A percentile compares a stretch with the other conserved stretches of the same genome.
Evolutionary conservation across 352 stramenopile genomes (phyloP).

Genomic region (Saprolegnia parasitica): DNA sequence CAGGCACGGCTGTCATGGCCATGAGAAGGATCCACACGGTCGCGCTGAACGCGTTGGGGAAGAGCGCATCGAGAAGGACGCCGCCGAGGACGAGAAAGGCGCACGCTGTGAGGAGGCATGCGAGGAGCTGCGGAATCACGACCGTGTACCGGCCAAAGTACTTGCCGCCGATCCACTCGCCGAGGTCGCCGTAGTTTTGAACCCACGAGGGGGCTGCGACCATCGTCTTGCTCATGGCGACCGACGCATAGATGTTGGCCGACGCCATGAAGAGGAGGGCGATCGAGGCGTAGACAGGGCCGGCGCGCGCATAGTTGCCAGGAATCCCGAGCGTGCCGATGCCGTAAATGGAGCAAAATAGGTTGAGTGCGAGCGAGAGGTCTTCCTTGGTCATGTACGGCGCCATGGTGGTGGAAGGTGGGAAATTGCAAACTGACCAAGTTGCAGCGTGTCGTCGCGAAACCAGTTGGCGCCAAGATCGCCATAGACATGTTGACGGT

Average conservation of each 20-base stretch:
- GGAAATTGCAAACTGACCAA: neutral
- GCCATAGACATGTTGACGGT: neutral
- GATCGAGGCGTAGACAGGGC: slow-evolving; percentile 3
- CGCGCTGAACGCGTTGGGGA: slow-evolving; percentile 16
- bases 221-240: slow-evolving; percentile 12
- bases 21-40: slow-evolving; percentile 29
- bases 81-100: slow-evolving; percentile 28
- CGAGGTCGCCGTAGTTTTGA: slow-evolving; percentile 19
- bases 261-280: slow-evolving; percentile 20
- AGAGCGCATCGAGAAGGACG: slow-evolving; percentile 22
- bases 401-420: neutral
- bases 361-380: neutral
- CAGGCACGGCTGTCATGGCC: slow-evolving; percentile 24
- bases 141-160: slow-evolving; percentile 22
- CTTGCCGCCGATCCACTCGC: slow-evolving; percentile 11
- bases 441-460: neutral
- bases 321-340: slow-evolving; percentile 22
- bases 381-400: slow-evolving; percentile 10
- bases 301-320: slow-evolving; percentile 19
- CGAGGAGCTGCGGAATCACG: slow-evolving; percentile 20
- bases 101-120: slow-evolving; percentile 18
- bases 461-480: neutral
- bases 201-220: slow-evolving; percentile 4
- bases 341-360: slow-evolving; percentile 18
- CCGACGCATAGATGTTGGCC: slow-evolving; percentile 12